Base-by-base conservation (phyloP, 1,284 basidiomycete genomes). In the Ceratobasidium sp. region DNA sequence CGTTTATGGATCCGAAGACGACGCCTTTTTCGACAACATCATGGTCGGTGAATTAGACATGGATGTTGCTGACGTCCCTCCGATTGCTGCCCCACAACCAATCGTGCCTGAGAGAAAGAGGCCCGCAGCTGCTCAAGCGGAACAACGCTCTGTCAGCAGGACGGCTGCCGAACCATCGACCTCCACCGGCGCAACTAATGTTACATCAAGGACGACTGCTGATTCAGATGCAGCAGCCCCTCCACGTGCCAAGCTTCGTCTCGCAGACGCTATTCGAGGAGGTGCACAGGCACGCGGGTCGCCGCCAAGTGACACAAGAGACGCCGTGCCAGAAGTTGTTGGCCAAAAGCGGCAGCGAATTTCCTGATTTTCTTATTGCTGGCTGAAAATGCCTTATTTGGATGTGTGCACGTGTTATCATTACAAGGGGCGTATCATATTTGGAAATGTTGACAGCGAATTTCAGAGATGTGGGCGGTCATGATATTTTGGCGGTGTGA, bases 11-110 rank as follows among this genome's bases (percentile, higher is more conserved):
- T 72, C 67, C 17, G 67, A 72, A 51, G 67, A 72, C 36, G 67
- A 72, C 50, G 67, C 67, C 56, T 72, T 72, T 45, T 72, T 72
- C 19, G 67, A 72, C 56, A 72, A 72, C 45, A 72, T 72, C 27
- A 6, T 72, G 47, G 54, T 56, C 2, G 67, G 67, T 22, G 67
- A 72, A 60, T 44, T 72, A 1, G 67, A 72, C 59, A 59, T 72
- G 47, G 67, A 72, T 2, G 67, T 60, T 41, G 41, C 67, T 41
- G 56, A 72, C 27, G 56, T 60, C 14, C 56, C 67, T n/a, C 24
- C 56, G 14, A 29, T 27, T 27, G 51, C 54, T 51, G 62, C 45
- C 29, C 56, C 51, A 27, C 45, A 59, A 29, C 19, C 29, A 24
- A 14, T 45, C 33, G 22, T 31, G 24, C 24, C 14, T 48, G 56